Percentiles rank a stretch among this genome's conserved stretches.
Evolutionary conservation across 306 rosid genomes (phyloP).

Genomic region (Psophocarpus tetragonolobus): DNA sequence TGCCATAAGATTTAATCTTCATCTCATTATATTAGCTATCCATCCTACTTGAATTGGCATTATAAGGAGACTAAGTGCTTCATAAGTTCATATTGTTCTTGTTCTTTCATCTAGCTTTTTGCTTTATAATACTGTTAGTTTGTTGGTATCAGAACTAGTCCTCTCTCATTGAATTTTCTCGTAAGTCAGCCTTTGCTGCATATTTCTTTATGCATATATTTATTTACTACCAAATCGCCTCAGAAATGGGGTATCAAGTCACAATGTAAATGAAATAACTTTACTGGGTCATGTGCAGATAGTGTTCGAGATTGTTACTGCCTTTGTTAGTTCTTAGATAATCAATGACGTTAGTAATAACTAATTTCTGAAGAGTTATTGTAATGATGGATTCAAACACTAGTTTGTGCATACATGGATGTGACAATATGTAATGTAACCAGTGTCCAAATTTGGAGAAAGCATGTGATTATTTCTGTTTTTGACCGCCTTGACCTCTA

Average conservation of each 20-base stretch:
- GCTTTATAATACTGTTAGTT: slow-evolving; percentile 20
- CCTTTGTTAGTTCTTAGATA: not conserved
- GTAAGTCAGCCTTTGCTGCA: not conserved
- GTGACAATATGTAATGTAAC: not conserved
- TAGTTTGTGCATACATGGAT: not conserved
- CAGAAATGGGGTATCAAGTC: not conserved
- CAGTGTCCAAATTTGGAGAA: slow-evolving; percentile 4
- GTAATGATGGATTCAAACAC: not conserved
- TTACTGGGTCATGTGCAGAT: not conserved
- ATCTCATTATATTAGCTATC: not conserved
- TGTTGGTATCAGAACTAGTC: slow-evolving; percentile 13
- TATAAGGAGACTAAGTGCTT: not conserved
- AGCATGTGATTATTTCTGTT: slow-evolving; percentile 1
- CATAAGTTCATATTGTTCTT: not conserved
- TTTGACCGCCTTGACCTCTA: not conserved
- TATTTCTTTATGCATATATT: not conserved
- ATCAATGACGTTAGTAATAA: not conserved
- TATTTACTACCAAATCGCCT: not conserved
- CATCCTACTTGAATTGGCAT: not conserved
- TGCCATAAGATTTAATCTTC: slow-evolving; percentile 1
- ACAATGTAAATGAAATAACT: not conserved
- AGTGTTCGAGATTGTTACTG: slow-evolving; percentile 2
- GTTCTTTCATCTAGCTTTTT: not conserved
- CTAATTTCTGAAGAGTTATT: not conserved
- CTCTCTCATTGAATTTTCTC: not conserved